These are phyloP conservation scores for Arabis alpina DNA, from an alignment of 345 rosid genomes.

Conservation along the genomic window DNA sequence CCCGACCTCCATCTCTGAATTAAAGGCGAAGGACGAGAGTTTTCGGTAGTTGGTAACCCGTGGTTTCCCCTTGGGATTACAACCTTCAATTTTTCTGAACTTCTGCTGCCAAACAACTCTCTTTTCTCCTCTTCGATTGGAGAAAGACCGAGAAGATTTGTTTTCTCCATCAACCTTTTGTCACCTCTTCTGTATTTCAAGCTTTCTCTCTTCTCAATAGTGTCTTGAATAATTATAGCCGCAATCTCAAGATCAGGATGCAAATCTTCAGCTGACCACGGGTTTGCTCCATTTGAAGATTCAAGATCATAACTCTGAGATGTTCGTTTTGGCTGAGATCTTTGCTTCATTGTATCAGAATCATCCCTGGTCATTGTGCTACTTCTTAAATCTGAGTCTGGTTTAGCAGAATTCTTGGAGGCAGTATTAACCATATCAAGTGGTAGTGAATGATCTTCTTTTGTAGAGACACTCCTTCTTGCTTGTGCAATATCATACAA, in stretches of 20 bases:
- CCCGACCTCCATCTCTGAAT: constrained; percentile 90
- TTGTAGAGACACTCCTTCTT: constrained; percentile 47
- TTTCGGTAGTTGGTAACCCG: constrained; percentile 61
- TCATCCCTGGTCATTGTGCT: constrained; percentile 37
- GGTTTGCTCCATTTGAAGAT: constrained; percentile 52
- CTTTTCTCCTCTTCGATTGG: constrained; percentile 47
- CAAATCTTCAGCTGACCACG: constrained; percentile 52
- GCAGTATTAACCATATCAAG: constrained; percentile 39
- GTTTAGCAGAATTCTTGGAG: constrained; percentile 40
- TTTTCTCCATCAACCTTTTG: constrained; percentile 43
- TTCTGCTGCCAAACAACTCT: constrained; percentile 31
- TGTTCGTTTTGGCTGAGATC: constrained; percentile 37
- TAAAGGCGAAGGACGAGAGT: constrained; percentile 68
- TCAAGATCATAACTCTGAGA: constrained; percentile 45
- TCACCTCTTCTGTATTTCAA: constrained; percentile 55
- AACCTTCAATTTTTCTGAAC: constrained; percentile 55
- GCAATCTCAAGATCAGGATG: constrained; percentile 78
- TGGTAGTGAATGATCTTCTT: constrained; percentile 32
- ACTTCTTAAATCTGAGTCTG: constrained; percentile 44
- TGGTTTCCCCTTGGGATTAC: constrained; percentile 84
- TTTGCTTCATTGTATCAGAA: constrained; percentile 47
- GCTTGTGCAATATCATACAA: constrained; percentile 73
- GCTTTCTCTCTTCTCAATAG: constrained; percentile 76
- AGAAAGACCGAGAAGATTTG: constrained; percentile 45
- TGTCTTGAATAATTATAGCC: constrained; percentile 70